These are phyloP conservation scores for Termitomyces sp. DNA, from an alignment of 768 basidiomycete species.

Conservation along the genomic window DNA sequence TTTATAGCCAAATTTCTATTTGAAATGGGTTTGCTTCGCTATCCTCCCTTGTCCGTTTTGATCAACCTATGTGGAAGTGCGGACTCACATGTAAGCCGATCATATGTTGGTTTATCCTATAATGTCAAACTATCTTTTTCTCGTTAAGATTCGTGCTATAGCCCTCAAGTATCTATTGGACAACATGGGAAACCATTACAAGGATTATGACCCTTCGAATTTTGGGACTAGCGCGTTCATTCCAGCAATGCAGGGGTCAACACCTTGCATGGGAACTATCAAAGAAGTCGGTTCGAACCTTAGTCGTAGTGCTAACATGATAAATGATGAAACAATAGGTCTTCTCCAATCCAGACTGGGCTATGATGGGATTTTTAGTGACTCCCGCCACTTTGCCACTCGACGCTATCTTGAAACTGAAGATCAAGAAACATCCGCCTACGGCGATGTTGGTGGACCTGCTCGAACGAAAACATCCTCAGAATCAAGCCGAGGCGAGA, in stretches of 20 bases:
- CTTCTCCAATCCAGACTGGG: constrained; percentile 62
- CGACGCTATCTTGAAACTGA: constrained; percentile 57
- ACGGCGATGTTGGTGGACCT: constrained; percentile 51
- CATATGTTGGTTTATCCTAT: not conserved
- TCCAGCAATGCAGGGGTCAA: constrained; percentile 56
- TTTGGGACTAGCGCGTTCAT: constrained; percentile 68
- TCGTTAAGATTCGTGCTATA: constrained; percentile 33
- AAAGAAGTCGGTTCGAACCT: constrained; percentile 46
- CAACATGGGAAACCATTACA: constrained; percentile 57
- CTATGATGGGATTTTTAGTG: constrained; percentile 69
- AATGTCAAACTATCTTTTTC: not conserved
- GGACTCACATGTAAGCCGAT: constrained; percentile 29
- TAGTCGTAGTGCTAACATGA: not conserved
- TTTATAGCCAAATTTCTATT: constrained; percentile 72
- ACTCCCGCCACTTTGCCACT: constrained; percentile 46
- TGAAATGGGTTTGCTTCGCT: constrained; percentile 59
- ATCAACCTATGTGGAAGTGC: constrained; percentile 62
- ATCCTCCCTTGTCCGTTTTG: constrained; percentile 61
- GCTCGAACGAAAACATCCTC: constrained; percentile 56
- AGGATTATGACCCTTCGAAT: constrained; percentile 47
- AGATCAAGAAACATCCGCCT: constrained; percentile 66
- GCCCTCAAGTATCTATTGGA: constrained; percentile 84
- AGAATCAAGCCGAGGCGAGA: constrained; percentile 45
- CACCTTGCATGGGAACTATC: constrained; percentile 52
- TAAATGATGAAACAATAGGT: constrained; percentile 39